These are phyloP conservation scores for Wickerhamomyces alni DNA, from an alignment of 805 yeast species.

Conservation along the genomic window DNA sequence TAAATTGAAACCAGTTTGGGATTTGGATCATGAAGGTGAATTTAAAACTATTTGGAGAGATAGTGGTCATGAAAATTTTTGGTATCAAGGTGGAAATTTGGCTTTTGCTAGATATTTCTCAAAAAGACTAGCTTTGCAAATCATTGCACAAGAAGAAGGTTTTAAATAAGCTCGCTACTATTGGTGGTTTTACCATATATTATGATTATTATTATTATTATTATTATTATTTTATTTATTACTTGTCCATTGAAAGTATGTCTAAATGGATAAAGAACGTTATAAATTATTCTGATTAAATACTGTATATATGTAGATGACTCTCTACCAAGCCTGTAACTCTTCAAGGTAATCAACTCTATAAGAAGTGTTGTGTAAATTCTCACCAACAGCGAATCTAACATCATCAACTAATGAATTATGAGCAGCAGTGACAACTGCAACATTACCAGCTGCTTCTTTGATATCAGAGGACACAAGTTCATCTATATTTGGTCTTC, in stretches of 20 bases:
- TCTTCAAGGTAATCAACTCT: slow-evolving; percentile 54
- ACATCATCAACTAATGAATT: slow-evolving; percentile 47
- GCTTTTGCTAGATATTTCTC: slow-evolving; percentile 34
- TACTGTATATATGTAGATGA: no score
- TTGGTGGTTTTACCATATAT: neutral
- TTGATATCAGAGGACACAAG: slow-evolving; percentile 32
- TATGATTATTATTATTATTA: neutral
- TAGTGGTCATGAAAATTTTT: slow-evolving; percentile 34
- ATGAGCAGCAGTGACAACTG: slow-evolving; percentile 52
- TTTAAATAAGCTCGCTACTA: slow-evolving; percentile 1
- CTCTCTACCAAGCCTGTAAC: slow-evolving; percentile 54
- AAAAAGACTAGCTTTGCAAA: slow-evolving; percentile 34
- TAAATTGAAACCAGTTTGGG: slow-evolving; percentile 35
- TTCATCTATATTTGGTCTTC: slow-evolving; percentile 39
- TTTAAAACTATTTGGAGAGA: slow-evolving; percentile 32
- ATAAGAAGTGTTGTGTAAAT: slow-evolving; percentile 24
- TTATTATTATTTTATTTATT: neutral
- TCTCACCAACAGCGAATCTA: slow-evolving; percentile 35
- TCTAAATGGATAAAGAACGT: no score
- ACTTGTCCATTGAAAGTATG: no score
- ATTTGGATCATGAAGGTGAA: slow-evolving; percentile 39
- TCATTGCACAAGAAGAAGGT: slow-evolving; percentile 29
- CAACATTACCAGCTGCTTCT: slow-evolving; percentile 33
- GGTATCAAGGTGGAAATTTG: slow-evolving; percentile 38
- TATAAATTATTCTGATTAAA: no score